A percentile compares a stretch with the other conserved stretches of the same genome.
Conservation (phyloP, 805 yeast genomes). For the Wickerhamomyces pijperi region DNA sequence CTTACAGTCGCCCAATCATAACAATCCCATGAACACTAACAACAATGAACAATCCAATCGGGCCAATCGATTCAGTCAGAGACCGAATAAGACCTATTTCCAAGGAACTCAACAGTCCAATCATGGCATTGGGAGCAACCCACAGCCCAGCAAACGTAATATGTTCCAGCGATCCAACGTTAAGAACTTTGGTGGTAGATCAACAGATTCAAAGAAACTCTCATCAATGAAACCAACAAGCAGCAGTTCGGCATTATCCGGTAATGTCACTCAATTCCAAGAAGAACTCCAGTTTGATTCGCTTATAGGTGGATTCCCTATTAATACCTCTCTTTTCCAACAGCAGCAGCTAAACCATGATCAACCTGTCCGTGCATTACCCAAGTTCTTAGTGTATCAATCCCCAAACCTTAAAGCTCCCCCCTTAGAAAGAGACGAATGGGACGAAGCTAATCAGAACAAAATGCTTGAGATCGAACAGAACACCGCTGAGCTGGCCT, state of each 20-base stretch:
- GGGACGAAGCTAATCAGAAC: slow-evolving; percentile 72
- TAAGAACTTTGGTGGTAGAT: neutral
- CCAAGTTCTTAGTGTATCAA: slow-evolving; percentile 26
- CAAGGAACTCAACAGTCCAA: no score
- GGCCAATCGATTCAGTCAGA: neutral
- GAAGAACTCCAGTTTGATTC: slow-evolving; percentile 8
- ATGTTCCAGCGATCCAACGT: neutral
- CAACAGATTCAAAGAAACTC: no score
- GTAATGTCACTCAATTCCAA: neutral
- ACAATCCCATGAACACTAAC: neutral
- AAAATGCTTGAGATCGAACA: slow-evolving; percentile 44
- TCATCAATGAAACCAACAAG: neutral
- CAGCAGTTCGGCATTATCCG: neutral
- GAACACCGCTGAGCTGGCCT: slow-evolving; percentile 47
- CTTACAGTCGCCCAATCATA: neutral
- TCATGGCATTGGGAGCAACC: no score
- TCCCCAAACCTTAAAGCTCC: slow-evolving; percentile 23
- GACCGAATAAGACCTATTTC: no score
- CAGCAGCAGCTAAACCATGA: slow-evolving; percentile 3
- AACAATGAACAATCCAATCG: neutral
- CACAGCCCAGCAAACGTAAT: neutral
- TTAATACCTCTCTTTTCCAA: slow-evolving; percentile 3
- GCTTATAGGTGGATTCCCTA: slow-evolving; percentile 16
- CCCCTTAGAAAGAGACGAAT: slow-evolving; percentile 29
- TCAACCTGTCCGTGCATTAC: slow-evolving; percentile 17